These are phyloP conservation scores for Suillus subluteus DNA, from an alignment of 768 basidiomycete species.

Conservation along the genomic window DNA sequence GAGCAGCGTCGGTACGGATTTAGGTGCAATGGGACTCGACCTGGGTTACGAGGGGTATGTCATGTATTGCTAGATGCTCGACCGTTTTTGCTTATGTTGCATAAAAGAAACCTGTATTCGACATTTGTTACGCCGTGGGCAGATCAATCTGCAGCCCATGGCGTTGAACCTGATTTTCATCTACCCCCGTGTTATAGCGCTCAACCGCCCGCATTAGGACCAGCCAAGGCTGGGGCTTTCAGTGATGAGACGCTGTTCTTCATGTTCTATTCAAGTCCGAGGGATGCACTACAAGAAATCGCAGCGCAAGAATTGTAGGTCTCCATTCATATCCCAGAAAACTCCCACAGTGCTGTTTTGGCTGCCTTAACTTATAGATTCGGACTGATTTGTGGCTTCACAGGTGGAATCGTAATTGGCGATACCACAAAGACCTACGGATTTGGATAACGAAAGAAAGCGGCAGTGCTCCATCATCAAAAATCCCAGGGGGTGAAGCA, in stretches of 20 bases:
- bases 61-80: constrained; percentile 22
- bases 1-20: constrained; percentile 86
- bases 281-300: constrained; percentile 91
- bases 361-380: constrained; percentile 1
- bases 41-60: constrained; percentile 83
- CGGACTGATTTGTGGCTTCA: constrained; percentile 15
- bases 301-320: constrained; percentile 95
- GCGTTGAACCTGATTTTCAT: constrained; percentile 90
- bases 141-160: constrained; percentile 82
- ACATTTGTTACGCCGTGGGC: constrained; percentile 98
- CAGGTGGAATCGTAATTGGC: constrained; percentile 94
- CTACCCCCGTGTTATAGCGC: constrained; percentile 93
- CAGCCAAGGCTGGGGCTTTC: constrained; percentile 79
- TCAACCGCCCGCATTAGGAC: constrained; percentile 82
- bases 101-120: constrained; percentile 77
- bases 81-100: constrained; percentile 26
- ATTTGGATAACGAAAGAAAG: constrained; percentile 86
- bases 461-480: constrained; percentile 73
- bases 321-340: constrained; percentile 8
- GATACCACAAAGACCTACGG: constrained; percentile 92
- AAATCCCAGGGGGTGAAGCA: constrained; percentile 80
- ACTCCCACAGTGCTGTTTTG: not conserved
- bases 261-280: constrained; percentile 95
- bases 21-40: constrained; percentile 91
- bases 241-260: constrained; percentile 97